Evolutionary conservation across 1,284 basidiomycete genomes (phyloP).

Genomic region (Ganoderma multipileum): DNA sequence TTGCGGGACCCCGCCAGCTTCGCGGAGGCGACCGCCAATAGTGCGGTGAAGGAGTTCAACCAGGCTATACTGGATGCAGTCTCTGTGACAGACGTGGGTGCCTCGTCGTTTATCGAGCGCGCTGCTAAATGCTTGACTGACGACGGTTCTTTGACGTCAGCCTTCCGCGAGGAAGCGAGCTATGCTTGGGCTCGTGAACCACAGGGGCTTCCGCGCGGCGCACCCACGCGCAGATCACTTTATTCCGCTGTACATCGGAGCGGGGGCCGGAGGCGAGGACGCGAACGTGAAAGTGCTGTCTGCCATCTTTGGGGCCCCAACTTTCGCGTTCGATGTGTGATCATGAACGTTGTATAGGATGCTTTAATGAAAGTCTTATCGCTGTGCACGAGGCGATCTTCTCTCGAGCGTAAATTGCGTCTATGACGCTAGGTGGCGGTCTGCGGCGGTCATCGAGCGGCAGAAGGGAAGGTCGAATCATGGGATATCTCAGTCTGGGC

Average conservation of each 20-base stretch:
- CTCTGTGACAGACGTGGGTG: slow-evolving; percentile 54
- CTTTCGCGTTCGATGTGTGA: slow-evolving; percentile 68
- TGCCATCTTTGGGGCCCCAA: slow-evolving; percentile 62
- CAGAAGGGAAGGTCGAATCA: neutral
- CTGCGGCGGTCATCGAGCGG: neutral
- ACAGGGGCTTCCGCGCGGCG: slow-evolving; percentile 65
- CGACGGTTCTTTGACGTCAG: slow-evolving; percentile 35
- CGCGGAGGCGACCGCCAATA: slow-evolving; percentile 53
- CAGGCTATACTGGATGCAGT: slow-evolving; percentile 64
- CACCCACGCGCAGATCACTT: slow-evolving; percentile 81
- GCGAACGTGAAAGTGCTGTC: slow-evolving; percentile 56
- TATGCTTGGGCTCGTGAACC: slow-evolving; percentile 57
- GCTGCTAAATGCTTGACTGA: slow-evolving; percentile 18
- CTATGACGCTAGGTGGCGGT: neutral
- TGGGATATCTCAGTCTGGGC: neutral
- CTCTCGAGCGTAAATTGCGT: neutral
- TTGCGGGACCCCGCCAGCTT: slow-evolving; percentile 63
- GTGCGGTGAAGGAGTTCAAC: slow-evolving; percentile 62
- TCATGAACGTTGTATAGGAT: slow-evolving; percentile 20
- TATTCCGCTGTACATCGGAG: slow-evolving; percentile 75
- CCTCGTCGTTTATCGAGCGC: slow-evolving; percentile 18
- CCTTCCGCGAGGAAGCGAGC: slow-evolving; percentile 48
- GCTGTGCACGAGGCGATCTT: neutral
- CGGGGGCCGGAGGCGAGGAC: slow-evolving; percentile 67
- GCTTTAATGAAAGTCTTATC: neutral